Conservation (phyloP, 1,284 basidiomycete species). For the Boletellus deceptivus region DNA sequence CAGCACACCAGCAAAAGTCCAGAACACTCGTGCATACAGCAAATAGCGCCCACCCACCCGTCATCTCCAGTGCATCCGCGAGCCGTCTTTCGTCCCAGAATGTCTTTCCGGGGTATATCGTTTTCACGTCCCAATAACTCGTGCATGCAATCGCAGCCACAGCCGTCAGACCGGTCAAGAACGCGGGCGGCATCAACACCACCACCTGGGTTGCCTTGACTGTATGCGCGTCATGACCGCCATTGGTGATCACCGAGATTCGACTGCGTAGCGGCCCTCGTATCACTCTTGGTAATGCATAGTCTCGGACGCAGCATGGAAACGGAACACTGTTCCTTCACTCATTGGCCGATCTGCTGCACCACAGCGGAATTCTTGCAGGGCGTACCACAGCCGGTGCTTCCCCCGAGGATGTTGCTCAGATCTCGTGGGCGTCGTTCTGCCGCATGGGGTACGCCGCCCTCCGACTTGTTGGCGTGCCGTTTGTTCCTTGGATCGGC, state of each 20-base stretch:
- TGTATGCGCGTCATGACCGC: slow-evolving; percentile 41
- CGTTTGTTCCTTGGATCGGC: slow-evolving; percentile 10
- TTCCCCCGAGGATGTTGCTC: slow-evolving; percentile 7
- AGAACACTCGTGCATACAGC: slow-evolving; percentile 14
- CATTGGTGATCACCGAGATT: background rate
- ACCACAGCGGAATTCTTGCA: slow-evolving; percentile 14
- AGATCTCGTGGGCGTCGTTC: slow-evolving; percentile 8
- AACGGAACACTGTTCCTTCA: slow-evolving; percentile 54
- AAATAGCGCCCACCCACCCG: slow-evolving; percentile 6
- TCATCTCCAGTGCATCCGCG: slow-evolving; percentile 37
- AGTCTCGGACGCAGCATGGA: slow-evolving; percentile 67
- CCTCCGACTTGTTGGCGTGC: slow-evolving; percentile 1
- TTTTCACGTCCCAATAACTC: too few species aligned
- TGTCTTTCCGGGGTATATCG: too few species aligned
- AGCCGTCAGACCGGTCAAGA: slow-evolving; percentile 47
- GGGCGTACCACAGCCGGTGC: slow-evolving; percentile 8
- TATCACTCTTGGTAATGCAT: slow-evolving; percentile 58
- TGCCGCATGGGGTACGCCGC: background rate
- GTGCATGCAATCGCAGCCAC: slow-evolving; percentile 39
- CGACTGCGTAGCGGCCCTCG: slow-evolving; percentile 48
- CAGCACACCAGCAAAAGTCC: slow-evolving; percentile 2
- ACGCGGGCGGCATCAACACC: slow-evolving; percentile 43
- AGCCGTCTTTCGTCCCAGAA: slow-evolving; percentile 49
- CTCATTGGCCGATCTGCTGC: slow-evolving; percentile 35
- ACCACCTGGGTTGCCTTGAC: slow-evolving; percentile 52